phyloP scores from a whole-genome alignment of 2,329 filamentous ascomycete genomes.

The Didymella pomorum region DNA sequence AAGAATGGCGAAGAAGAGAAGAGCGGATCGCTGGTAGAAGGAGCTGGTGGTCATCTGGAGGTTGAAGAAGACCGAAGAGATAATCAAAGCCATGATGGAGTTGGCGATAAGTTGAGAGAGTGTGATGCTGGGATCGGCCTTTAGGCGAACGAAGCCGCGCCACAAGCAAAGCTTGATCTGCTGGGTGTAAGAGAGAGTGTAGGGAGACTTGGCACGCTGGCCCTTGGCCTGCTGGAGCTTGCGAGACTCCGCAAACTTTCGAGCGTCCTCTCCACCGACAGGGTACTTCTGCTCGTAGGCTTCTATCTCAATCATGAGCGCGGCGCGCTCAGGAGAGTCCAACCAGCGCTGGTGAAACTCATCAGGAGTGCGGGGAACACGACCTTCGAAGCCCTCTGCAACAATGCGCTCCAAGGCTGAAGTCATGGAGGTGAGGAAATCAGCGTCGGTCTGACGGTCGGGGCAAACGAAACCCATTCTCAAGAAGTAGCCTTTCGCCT shows the following conservation, averaged over 20 bases:
- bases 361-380: constrained; percentile 59
- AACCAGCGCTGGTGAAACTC: constrained; percentile 63
- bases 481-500: constrained; percentile 73
- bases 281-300: constrained; percentile 57
- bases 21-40: constrained; percentile 80
- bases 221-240: constrained; percentile 57
- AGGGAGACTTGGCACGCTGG: constrained; percentile 74
- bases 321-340: constrained; percentile 59
- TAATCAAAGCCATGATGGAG: constrained; percentile 76
- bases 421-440: constrained; percentile 81
- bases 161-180: constrained; percentile 82
- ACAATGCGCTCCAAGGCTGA: constrained; percentile 58
- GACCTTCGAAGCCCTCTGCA: constrained; percentile 54
- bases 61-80: constrained; percentile 84
- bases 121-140: constrained; percentile 78
- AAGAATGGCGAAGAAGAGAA: constrained; percentile 87
- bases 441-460: constrained; percentile 73
- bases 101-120: constrained; percentile 75
- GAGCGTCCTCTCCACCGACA: constrained; percentile 54
- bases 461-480: constrained; percentile 77
- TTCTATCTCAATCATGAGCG: constrained; percentile 55
- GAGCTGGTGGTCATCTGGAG: constrained; percentile 69
- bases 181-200: constrained; percentile 77
- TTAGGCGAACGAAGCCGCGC: constrained; percentile 80
- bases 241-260: constrained; percentile 58